Conservation (phyloP, 371 early-diverging fungal species). For the Mortierella sp. region DNA sequence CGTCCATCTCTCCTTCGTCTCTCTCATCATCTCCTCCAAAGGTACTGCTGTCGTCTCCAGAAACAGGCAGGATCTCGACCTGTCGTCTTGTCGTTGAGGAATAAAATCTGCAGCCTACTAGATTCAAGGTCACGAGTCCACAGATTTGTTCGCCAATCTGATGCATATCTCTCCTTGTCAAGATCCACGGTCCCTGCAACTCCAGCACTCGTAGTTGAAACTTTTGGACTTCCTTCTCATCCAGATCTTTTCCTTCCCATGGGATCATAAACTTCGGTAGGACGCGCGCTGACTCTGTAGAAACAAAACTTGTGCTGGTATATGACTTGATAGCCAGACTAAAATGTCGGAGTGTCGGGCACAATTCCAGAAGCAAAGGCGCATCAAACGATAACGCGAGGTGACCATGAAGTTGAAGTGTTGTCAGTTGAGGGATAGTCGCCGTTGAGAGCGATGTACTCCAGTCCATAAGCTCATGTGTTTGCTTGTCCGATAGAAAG, state of each 20-base stretch:
- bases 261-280: constrained; percentile 20
- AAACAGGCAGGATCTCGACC: neutral
- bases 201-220: constrained; percentile 9
- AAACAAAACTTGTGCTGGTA: constrained; percentile 25
- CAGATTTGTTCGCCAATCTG: constrained; percentile 15
- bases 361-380: constrained; percentile 22
- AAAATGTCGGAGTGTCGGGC: constrained; percentile 15
- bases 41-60: neutral
- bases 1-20: neutral
- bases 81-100: neutral
- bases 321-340: constrained; percentile 21
- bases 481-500: constrained; percentile 15
- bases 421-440: constrained; percentile 13
- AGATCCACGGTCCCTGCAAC: constrained; percentile 29
- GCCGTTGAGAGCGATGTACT: constrained; percentile 6
- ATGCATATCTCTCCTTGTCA: constrained; percentile 16
- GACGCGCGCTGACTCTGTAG: constrained; percentile 13
- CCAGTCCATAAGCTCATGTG: constrained; percentile 20
- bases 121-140: constrained; percentile 9
- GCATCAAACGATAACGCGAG: constrained; percentile 25
- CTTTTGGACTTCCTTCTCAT: neutral
- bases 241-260: neutral
- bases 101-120: constrained; percentile 25
- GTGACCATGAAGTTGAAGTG: constrained; percentile 23
- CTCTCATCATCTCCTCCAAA: neutral